Evolutionary conservation across 768 basidiomycete species (phyloP), one percentile per base, ranked within the genome.

Genomic region (Rhodotorula babjevae): DNA sequence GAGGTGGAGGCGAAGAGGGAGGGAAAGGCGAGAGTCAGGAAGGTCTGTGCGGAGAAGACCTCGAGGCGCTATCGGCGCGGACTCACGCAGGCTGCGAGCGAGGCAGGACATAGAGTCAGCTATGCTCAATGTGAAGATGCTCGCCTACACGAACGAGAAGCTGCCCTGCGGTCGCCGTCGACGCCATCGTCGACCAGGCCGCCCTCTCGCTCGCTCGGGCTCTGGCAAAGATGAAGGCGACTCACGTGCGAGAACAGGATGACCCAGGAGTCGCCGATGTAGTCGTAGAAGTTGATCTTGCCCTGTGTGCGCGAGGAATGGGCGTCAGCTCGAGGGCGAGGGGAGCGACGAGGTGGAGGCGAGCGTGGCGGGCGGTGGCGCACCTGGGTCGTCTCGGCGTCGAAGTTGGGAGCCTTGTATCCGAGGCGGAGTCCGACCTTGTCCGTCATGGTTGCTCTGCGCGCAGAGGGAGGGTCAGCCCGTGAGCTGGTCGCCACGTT

Each of bases 171-270:
- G 36, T 36, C 36, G 36, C 9, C 36, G 36, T 9, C 36, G 36
- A 4, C 36, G 4, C 36, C 5, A 36, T 9, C 4, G 36, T 5
- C 36, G 36, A 36, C 36, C 36, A 9, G 5, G 9, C 36, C 36
- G 36, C 36, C 36, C 36, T 36, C 36, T 36, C 36, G 36, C 36
- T 36, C 36, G 36, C 14, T 15, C 44, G 44, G n/a, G n/a, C n/a
- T 3, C 44, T 46, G 2, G 18, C 12, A 7, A 2, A 12, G 56
- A 29, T 33, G 47, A 16, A 46, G 49, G 81, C 77, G 63, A 62
- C 61, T 90, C 93, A 1, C 93, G 82, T 96, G 93, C 44, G 93
- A 95, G 87, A 97, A 98, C 68, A 98, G 72, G 60, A 86, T 74
- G 80, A 89, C 90, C 94, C 93, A 97, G 31, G 89, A 90, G 78